Evolutionary conservation across 257 asterid genomes (phyloP).

Genomic region (Verbena officinalis): DNA sequence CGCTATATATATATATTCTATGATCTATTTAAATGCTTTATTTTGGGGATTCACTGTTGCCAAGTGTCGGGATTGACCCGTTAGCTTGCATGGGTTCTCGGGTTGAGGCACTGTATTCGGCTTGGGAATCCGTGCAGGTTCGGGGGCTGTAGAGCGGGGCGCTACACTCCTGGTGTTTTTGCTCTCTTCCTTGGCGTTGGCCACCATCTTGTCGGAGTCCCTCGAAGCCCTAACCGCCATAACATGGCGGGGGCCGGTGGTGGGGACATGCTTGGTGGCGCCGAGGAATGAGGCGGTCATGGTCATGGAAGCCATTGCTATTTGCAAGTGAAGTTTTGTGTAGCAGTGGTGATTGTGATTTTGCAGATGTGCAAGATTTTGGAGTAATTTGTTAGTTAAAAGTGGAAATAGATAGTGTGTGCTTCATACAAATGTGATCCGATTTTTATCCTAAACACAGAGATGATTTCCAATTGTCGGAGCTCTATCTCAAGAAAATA

Average conservation of each 20-base stretch:
- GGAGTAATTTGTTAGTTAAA: constrained; percentile 1
- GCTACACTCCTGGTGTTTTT: constrained; percentile 53
- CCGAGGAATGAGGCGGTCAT: constrained; percentile 49
- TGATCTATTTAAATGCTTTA: no score
- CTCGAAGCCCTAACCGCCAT: constrained; percentile 49
- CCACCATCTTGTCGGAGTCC: constrained; percentile 38
- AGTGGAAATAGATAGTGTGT: not conserved
- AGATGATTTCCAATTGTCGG: constrained; percentile 18
- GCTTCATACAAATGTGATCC: constrained; percentile 11
- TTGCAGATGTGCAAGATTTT: not conserved
- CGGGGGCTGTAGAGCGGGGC: no score
- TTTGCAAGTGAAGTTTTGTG: not conserved
- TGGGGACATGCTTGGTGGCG: constrained; percentile 41
- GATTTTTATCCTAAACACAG: constrained; percentile 12
- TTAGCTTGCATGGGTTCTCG: no score
- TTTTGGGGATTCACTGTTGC: no score
- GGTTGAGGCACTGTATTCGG: no score
- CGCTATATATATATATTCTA: no score
- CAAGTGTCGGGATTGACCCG: no score
- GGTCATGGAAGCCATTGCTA: constrained; percentile 65
- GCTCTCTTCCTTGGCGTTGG: constrained; percentile 33
- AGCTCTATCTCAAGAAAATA: not conserved
- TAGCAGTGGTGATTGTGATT: not conserved
- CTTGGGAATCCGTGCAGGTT: no score
- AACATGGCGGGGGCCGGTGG: constrained; percentile 42